phyloP scores from a whole-genome alignment of 768 basidiomycete genomes.

The Termitomyces sp. region DNA sequence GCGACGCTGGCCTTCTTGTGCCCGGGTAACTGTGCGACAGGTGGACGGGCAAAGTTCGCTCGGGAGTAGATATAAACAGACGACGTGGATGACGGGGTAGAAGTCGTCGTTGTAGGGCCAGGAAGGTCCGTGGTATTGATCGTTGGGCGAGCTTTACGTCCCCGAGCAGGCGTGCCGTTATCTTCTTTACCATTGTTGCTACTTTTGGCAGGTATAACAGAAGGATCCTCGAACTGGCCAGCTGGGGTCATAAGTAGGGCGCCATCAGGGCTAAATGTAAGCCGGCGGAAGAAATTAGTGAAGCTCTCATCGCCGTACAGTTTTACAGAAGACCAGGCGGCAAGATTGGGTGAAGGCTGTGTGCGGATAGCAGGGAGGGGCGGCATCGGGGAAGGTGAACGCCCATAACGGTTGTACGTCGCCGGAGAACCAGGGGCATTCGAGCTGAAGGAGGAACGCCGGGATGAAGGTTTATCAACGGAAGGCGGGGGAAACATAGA shows the following conservation, averaged over 20 bases:
- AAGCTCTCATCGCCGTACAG: slow-evolving; percentile 94
- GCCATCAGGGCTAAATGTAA: slow-evolving; percentile 95
- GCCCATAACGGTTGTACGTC: slow-evolving; percentile 61
- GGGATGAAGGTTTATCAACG: slow-evolving; percentile 49
- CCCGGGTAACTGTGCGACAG: slow-evolving; percentile 92
- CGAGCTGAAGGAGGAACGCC: slow-evolving; percentile 75
- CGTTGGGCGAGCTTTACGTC: slow-evolving; percentile 51
- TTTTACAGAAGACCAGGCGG: slow-evolving; percentile 60
- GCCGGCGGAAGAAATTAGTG: slow-evolving; percentile 91
- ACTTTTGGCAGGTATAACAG: slow-evolving; percentile 35
- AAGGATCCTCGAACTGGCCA: slow-evolving; percentile 94
- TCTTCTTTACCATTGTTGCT: slow-evolving; percentile 20
- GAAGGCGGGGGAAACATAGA: slow-evolving; percentile 68
- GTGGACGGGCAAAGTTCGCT: slow-evolving; percentile 88
- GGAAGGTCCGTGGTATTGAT: slow-evolving; percentile 29
- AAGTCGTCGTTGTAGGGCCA: slow-evolving; percentile 27
- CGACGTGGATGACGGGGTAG: slow-evolving; percentile 34
- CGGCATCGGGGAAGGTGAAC: slow-evolving; percentile 86
- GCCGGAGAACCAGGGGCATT: slow-evolving; percentile 75
- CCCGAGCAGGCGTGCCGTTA: slow-evolving; percentile 45
- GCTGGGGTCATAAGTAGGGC: slow-evolving; percentile 92
- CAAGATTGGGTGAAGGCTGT: slow-evolving; percentile 30
- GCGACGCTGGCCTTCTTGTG: slow-evolving; percentile 95
- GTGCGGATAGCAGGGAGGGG: slow-evolving; percentile 91
- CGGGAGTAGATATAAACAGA: slow-evolving; percentile 93